Evolutionary conservation across 306 rosid genomes (phyloP), one percentile per base, ranked within the genome.

Genomic region (Hippophae gyantsensis): DNA sequence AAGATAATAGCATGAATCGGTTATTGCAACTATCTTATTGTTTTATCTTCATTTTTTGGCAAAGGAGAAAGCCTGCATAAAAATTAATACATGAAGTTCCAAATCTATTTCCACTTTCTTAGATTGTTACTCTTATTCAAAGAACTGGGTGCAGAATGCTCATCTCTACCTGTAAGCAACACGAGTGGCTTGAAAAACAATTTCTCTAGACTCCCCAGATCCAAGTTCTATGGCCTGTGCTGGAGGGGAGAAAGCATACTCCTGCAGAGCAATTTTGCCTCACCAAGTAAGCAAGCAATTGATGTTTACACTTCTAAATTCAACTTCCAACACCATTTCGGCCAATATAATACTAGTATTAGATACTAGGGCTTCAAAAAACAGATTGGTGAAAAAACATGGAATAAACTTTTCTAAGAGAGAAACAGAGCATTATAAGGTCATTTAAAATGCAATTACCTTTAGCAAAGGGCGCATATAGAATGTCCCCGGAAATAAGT

Each of bases 381-480:
- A 57, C 46, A 45, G 42, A 13, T 13, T 40, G 25, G 54, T 63
- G 60, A 48, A 67, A 62, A 45, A 58, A 65, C 52, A 46, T 50
- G 56, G 10, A 58, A 58, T 48, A 25, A 5, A 65, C 65, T 52
- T 32, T 32, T 32, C 3, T 32, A 32, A 32, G 38, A 32, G 38
- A 2, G 38, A 32, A 32, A 32, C 38, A 32, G 38, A 66, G 69
- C 70, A 58, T 52, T 54, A 61, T 74, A 71, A 10, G 43, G 48
- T 61, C 13, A 53, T 12, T 43, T 57, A 42, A 62, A 59, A 52
- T 26, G n/a, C 42, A 54, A 27, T 60, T 82, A 93, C 99, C 99
- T 93, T 93, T 27, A 93, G 83, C 74, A 93, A 82, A 65, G 99
- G 95, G 63, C 99, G 97, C 75, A 93, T 66, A 74, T 93, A 93